Evolutionary conservation across 345 rosid species (phyloP).

Genomic region (Cochlearia excelsa): DNA sequence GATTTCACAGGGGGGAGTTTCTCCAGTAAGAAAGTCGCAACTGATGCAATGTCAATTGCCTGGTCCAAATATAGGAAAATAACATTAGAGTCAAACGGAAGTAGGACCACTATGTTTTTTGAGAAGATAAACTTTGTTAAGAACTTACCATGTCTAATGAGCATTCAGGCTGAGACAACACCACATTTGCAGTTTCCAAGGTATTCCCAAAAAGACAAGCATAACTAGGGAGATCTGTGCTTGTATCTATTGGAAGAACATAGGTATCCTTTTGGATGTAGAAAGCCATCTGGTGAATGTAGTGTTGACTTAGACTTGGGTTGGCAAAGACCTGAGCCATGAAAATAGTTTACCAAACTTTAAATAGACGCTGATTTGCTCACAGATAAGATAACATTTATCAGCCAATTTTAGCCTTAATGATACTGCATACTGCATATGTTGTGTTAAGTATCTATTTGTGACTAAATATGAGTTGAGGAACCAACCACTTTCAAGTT

Average conservation of each 20-base stretch:
- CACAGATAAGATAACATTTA: constrained; percentile 3
- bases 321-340: constrained; percentile 64
- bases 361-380: not conserved
- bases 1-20: constrained; percentile 69
- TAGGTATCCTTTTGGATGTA: constrained; percentile 55
- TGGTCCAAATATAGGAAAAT: constrained; percentile 34
- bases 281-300: constrained; percentile 72
- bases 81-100: constrained; percentile 19
- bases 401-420: constrained; percentile 6
- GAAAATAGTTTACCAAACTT: constrained; percentile 31
- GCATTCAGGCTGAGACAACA: constrained; percentile 73
- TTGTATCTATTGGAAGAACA: constrained; percentile 62
- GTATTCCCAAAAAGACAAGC: constrained; percentile 92
- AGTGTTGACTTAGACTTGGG: constrained; percentile 58
- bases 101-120: not conserved
- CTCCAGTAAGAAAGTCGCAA: constrained; percentile 72
- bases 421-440: not conserved
- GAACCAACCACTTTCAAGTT: constrained; percentile 65
- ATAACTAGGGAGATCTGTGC: constrained; percentile 61
- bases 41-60: constrained; percentile 80
- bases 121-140: constrained; percentile 12
- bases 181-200: constrained; percentile 76
- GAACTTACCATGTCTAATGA: constrained; percentile 74
- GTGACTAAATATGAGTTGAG: constrained; percentile 14
- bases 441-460: not conserved